Evolutionary conservation across 2,329 filamentous ascomycete species (phyloP).

Genomic region (Trichoderma hamatum): DNA sequence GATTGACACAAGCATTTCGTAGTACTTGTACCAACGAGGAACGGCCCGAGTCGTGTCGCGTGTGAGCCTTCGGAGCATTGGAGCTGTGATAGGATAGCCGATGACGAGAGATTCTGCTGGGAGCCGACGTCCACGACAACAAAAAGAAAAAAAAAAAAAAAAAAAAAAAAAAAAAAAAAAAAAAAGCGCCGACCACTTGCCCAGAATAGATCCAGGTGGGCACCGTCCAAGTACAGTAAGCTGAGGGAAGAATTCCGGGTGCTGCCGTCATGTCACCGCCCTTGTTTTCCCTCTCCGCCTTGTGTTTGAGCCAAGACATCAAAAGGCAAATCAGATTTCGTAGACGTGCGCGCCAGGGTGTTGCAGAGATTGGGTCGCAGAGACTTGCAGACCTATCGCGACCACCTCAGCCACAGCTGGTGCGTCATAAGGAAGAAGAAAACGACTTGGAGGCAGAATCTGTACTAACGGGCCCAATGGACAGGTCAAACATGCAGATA

Average conservation of each 20-base stretch:
- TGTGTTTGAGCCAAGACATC: not conserved
- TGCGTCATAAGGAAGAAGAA: not conserved
- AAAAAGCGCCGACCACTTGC: not conserved
- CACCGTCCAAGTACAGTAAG: not conserved
- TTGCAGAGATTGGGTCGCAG: not conserved
- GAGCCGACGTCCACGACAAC: not conserved
- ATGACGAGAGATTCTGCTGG: conserved; percentile 5
- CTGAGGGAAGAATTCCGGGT: not conserved
- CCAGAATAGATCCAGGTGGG: not conserved
- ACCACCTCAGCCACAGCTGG: not conserved
- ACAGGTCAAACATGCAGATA: not conserved
- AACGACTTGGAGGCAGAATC: not conserved
- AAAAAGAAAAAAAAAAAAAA: not conserved
- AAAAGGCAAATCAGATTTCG: conserved; percentile 2
- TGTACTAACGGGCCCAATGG: not conserved
- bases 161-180: not conserved
- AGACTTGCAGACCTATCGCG: not conserved
- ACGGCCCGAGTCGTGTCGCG: conserved; percentile 19
- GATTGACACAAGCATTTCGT: not conserved
- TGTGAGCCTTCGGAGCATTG: not conserved
- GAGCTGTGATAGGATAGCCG: not conserved
- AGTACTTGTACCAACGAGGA: not conserved
- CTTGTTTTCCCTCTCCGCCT: not conserved
- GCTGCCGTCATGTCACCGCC: not conserved
- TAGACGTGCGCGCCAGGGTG: conserved; percentile 3